Evolutionary conservation across 2,329 filamentous ascomycete genomes (phyloP).

Genomic region (Penicillium psychrosexuale): DNA sequence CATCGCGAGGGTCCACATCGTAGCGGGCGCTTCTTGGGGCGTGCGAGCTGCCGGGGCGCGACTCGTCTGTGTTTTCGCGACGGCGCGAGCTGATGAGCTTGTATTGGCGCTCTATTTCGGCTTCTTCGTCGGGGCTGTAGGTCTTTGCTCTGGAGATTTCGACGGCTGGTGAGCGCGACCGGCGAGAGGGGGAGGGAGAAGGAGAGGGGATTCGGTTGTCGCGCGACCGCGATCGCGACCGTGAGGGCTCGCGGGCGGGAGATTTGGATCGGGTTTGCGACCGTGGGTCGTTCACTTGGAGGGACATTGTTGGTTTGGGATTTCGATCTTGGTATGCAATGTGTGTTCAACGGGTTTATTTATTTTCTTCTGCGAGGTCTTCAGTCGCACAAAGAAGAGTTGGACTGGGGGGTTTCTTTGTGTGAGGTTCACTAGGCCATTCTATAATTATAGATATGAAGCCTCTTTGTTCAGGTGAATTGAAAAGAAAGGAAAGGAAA

Average conservation of each 20-base stretch:
- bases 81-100: slow-evolving; percentile 16
- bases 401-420: neutral
- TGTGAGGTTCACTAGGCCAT: neutral
- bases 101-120: slow-evolving; percentile 24
- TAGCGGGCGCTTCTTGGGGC: slow-evolving; percentile 22
- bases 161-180: slow-evolving; percentile 27
- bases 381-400: neutral
- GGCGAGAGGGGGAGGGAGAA: slow-evolving; percentile 19
- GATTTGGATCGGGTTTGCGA: slow-evolving; percentile 47
- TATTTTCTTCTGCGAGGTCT: neutral
- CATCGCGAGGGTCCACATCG: slow-evolving; percentile 21
- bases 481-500: neutral
- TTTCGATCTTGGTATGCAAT: neutral
- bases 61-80: slow-evolving; percentile 3
- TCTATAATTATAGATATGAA: neutral
- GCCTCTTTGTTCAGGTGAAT: neutral
- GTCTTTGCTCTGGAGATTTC: slow-evolving; percentile 10
- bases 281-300: slow-evolving; percentile 42
- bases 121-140: slow-evolving; percentile 19
- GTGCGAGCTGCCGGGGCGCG: slow-evolving; percentile 7
- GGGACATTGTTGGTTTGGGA: slow-evolving; percentile 29
- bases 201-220: slow-evolving; percentile 37
- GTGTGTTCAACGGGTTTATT: neutral
- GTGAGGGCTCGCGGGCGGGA: slow-evolving; percentile 44
- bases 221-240: slow-evolving; percentile 45